Conservation (phyloP, 2,329 filamentous ascomycete genomes). For the Penicillium sp. region DNA sequence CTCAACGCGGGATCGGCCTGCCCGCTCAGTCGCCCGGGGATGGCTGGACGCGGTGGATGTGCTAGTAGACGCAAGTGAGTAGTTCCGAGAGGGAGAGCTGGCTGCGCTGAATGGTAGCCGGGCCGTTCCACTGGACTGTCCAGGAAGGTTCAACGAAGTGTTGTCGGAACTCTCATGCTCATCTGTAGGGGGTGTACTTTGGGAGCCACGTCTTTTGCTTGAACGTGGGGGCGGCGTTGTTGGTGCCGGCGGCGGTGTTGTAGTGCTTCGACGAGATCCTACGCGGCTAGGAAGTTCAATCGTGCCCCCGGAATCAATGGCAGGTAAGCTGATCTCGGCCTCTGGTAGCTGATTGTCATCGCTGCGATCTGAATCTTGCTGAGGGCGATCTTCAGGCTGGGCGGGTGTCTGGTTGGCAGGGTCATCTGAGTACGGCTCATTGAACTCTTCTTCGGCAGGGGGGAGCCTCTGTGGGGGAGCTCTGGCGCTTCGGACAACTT, state of each 20-base stretch:
- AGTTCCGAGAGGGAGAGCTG: conserved; percentile 42
- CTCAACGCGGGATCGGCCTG: conserved; percentile 28
- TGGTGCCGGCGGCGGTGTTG: conserved; percentile 44
- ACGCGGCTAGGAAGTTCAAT: conserved; percentile 69
- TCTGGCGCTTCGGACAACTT: conserved; percentile 88
- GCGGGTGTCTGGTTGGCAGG: conserved; percentile 42
- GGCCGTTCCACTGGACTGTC: conserved; percentile 34
- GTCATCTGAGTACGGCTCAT: conserved; percentile 68
- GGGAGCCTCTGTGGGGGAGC: conserved; percentile 77
- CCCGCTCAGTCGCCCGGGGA: conserved; percentile 33
- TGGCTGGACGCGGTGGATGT: conserved; percentile 44
- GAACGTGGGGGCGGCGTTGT: conserved; percentile 53
- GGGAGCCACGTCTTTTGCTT: conserved; percentile 57
- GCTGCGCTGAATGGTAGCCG: conserved; percentile 49
- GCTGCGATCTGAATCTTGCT: conserved; percentile 34
- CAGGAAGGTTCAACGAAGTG: conserved; percentile 25
- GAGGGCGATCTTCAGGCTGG: conserved; percentile 32
- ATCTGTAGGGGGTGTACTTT: conserved; percentile 23
- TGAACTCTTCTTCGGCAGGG: conserved; percentile 60
- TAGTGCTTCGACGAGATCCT: conserved; percentile 62
- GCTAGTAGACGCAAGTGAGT: conserved; percentile 44
- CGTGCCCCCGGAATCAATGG: conserved; percentile 62
- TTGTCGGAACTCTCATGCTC: conserved; percentile 19
- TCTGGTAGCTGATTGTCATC: conserved; percentile 24
- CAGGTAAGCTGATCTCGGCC: conserved; percentile 59